A percentile compares a stretch with the other conserved stretches of the same genome.
Evolutionary conservation across 768 basidiomycete genomes (phyloP).

Genomic region (Suillus variegatus): DNA sequence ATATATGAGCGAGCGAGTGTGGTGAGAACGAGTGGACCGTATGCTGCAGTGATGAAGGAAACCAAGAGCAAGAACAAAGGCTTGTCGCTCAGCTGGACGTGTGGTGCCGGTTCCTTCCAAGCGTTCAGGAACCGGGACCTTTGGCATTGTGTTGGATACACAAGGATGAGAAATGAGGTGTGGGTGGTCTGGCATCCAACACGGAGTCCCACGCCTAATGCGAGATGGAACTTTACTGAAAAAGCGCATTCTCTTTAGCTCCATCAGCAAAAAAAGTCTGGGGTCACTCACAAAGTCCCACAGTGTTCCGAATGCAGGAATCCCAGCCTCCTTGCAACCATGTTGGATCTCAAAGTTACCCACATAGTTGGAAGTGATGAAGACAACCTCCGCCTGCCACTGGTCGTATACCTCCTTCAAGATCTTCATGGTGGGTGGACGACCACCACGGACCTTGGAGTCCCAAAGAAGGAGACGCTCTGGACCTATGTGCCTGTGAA

Average conservation of each 20-base stretch:
- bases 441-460: conserved; percentile 69
- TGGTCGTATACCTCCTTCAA: conserved; percentile 65
- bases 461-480: conserved; percentile 80
- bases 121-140: too few relatives aligned
- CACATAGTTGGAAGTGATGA: conserved; percentile 82
- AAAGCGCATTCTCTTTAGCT: conserved; percentile 6
- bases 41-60: too few relatives aligned
- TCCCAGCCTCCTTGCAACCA: conserved; percentile 70
- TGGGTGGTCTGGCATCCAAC: not conserved
- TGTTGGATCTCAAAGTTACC: conserved; percentile 81
- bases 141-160: conserved; percentile 11
- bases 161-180: conserved; percentile 10
- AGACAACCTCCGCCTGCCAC: conserved; percentile 80
- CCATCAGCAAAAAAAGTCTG: conserved; percentile 4
- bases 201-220: conserved; percentile 9
- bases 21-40: too few relatives aligned
- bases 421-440: conserved; percentile 80
- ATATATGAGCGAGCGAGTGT: too few relatives aligned
- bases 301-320: conserved; percentile 68
- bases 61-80: too few relatives aligned
- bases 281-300: conserved; percentile 60
- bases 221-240: conserved; percentile 25
- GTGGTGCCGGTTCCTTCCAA: too few relatives aligned
- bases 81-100: too few relatives aligned
- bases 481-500: conserved; percentile 68